Evolutionary conservation across 2,329 filamentous ascomycete species (phyloP), one percentile per base, ranked within the genome.

Genomic region (Fusarium chaquense): DNA sequence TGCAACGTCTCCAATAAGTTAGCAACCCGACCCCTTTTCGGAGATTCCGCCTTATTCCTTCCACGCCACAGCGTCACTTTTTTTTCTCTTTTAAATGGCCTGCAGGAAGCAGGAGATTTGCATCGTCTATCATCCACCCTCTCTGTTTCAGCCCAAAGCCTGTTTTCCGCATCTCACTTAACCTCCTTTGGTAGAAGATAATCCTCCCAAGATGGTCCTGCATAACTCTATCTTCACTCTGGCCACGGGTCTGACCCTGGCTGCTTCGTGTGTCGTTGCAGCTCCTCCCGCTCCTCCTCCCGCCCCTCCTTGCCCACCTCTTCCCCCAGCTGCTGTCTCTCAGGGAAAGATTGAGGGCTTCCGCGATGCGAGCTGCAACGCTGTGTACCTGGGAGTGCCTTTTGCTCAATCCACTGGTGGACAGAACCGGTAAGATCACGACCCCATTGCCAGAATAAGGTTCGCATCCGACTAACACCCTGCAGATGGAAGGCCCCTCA

Each of bases 351-450:
- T 82, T 38, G 69, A 77, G 41, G 81, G 78, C 22, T 81, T 78
- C 70, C 76, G 72, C 9, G 81, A 82, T 53, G 74, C 70, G 41
- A 75, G 71, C 41, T 67, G 69, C 28, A 78, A 76, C 67, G 73
- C 75, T 1, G 79, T 82, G 6, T 82, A 75, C 56, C 72, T 82
- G 11, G 81, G 81, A 10, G 74, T 82, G 11, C 80, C 80, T 1
- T 82, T 77, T 58, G 80, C 80, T 22, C 77, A 77, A 10, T 78
- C 79, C 1, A 82, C 80, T 2, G 80, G 76, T 5, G 80, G 80
- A n/a, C 60, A 77, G 43, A 82, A 82, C 67, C 70, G 80, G 71
- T 71, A 64, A 18, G 65, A 45, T 10, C 2, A 16, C 5, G 18
- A 55, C 5, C 26, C 7, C 4, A 16, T 52, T 22, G 20, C 40